A percentile compares a stretch with the other conserved stretches of the same genome.
phyloP scores from a whole-genome alignment of 345 rosid genomes.

The Citrus medica region DNA sequence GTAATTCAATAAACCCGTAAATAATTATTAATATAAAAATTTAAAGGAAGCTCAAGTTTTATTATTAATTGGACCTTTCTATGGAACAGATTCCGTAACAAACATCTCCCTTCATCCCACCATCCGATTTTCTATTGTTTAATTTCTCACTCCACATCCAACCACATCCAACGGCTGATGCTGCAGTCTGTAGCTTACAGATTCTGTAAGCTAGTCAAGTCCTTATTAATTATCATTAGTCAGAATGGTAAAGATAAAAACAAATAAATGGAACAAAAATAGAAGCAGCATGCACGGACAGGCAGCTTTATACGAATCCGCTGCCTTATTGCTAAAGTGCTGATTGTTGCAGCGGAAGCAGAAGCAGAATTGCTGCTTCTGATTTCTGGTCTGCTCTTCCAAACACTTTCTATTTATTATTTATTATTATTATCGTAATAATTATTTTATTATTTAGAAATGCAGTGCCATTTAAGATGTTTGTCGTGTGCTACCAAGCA shows the following conservation, averaged over 20 bases:
- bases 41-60: background rate
- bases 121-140: too few species aligned
- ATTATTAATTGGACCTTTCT: too few species aligned
- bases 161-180: too few species aligned
- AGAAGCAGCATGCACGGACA: conserved; percentile 4
- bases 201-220: too few species aligned
- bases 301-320: conserved; percentile 41
- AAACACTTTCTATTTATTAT: background rate
- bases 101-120: too few species aligned
- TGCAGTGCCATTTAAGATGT: background rate
- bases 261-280: background rate
- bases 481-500: background rate
- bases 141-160: too few species aligned
- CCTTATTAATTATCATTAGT: too few species aligned
- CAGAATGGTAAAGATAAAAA: background rate
- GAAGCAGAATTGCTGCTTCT: background rate
- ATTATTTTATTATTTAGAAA: background rate
- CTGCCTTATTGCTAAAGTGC: too few species aligned
- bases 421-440: background rate
- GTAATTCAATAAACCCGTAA: background rate
- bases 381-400: background rate
- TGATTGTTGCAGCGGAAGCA: conserved; percentile 1
- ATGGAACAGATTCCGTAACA: too few species aligned
- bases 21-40: background rate
- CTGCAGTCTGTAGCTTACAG: too few species aligned